Evolutionary conservation across 2,329 filamentous ascomycete genomes (phyloP).

Genomic region (Diaporthe destruens): DNA sequence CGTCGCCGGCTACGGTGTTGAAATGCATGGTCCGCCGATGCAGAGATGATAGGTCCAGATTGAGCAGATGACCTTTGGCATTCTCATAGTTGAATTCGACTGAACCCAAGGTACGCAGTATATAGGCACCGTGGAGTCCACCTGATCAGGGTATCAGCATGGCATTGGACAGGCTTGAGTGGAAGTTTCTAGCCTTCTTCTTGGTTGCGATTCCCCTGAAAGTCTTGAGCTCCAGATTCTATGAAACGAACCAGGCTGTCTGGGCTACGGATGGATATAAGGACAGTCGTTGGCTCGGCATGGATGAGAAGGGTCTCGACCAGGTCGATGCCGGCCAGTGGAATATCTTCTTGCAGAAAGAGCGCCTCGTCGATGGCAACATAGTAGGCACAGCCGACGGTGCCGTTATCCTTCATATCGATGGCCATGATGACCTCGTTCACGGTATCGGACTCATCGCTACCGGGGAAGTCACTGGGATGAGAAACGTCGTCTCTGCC

Average conservation of each 20-base stretch:
- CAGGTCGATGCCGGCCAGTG: conserved; percentile 75
- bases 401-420: conserved; percentile 77
- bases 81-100: conserved; percentile 78
- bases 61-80: conserved; percentile 75
- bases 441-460: conserved; percentile 51
- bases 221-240: conserved; percentile 50
- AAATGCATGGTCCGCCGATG: conserved; percentile 69
- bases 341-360: conserved; percentile 82
- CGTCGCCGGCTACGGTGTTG: conserved; percentile 53
- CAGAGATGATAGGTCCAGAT: conserved; percentile 65
- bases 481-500: conserved; percentile 2
- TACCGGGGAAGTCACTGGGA: conserved; percentile 29
- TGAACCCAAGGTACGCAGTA: conserved; percentile 76
- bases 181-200: conserved; percentile 42
- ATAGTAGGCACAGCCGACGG: conserved; percentile 88
- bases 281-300: conserved; percentile 66
- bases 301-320: conserved; percentile 72
- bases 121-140: conserved; percentile 56
- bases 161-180: background rate
- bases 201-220: conserved; percentile 46
- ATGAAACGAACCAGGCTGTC: conserved; percentile 55
- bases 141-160: conserved; percentile 47
- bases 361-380: conserved; percentile 76
- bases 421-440: conserved; percentile 85
- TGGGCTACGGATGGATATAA: conserved; percentile 63